Conservation (phyloP, 2,329 filamentous ascomycete genomes). For the Nemania serpens region DNA sequence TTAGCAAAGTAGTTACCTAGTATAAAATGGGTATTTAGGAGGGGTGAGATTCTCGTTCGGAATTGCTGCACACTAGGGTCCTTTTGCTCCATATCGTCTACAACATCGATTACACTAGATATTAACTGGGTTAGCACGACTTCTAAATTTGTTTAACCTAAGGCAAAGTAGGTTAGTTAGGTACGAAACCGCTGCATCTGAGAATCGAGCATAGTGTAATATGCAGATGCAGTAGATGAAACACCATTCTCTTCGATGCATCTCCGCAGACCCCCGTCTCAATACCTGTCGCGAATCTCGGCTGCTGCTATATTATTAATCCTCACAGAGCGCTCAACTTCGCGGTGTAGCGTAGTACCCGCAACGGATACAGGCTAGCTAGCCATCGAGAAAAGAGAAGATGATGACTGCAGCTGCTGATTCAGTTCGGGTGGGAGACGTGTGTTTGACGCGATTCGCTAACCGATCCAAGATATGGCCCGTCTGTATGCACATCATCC, state of each 20-base stretch:
- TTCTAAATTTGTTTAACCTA: no score
- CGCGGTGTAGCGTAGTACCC: background rate
- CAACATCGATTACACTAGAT: no score
- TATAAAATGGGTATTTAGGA: no score
- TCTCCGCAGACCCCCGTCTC: background rate
- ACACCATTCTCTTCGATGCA: slow-evolving; percentile 45
- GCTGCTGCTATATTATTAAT: slow-evolving; percentile 9
- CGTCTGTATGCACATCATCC: slow-evolving; percentile 23
- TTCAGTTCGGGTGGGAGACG: slow-evolving; percentile 16
- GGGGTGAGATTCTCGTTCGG: no score
- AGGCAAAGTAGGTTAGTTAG: no score
- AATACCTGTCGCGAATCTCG: slow-evolving; percentile 20
- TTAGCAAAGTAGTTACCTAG: no score
- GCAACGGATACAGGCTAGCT: background rate
- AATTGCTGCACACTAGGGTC: no score
- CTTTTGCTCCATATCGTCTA: no score
- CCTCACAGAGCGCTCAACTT: background rate
- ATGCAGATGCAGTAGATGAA: no score
- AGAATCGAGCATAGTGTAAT: no score
- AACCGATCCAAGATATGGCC: background rate
- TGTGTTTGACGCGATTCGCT: slow-evolving; percentile 13
- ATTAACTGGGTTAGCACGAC: no score
- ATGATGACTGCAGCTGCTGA: background rate
- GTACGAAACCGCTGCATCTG: no score
- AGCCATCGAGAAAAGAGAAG: background rate